Percentiles rank a stretch among this genome's conserved stretches.
These are phyloP conservation scores for Phylloporus sp. DNA, from an alignment of 768 basidiomycete genomes.

Conservation along the genomic window DNA sequence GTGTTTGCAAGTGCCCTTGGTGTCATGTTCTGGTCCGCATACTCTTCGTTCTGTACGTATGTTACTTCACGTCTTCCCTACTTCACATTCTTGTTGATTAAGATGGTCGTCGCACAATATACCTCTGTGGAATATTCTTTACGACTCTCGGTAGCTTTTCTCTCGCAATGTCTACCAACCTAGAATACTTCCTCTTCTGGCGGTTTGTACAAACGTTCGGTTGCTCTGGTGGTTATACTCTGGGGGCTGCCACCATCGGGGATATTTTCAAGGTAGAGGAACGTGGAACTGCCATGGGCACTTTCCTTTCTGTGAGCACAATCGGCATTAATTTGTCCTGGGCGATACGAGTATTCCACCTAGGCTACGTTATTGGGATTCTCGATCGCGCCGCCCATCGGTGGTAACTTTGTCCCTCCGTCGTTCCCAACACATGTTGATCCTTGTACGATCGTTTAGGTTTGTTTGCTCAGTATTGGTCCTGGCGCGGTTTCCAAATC, in stretches of 20 bases:
- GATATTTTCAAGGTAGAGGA: conserved; percentile 66
- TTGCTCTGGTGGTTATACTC: conserved; percentile 49
- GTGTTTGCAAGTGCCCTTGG: conserved; percentile 42
- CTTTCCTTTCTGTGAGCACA: conserved; percentile 46
- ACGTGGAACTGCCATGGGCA: conserved; percentile 53
- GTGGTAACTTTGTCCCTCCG: conserved; percentile 35
- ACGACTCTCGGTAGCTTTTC: conserved; percentile 56
- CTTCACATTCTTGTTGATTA: not conserved
- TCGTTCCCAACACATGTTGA: not conserved
- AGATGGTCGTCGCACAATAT: conserved; percentile 66
- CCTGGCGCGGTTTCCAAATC: conserved; percentile 61
- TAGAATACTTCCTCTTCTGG: conserved; percentile 47
- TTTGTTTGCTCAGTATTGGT: conserved; percentile 50
- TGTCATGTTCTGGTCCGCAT: conserved; percentile 48
- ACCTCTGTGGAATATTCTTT: conserved; percentile 55
- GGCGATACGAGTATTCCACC: not conserved
- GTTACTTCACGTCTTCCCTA: not conserved
- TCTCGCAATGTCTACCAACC: conserved; percentile 45
- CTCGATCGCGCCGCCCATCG: conserved; percentile 54
- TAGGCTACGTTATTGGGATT: conserved; percentile 52
- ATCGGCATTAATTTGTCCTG: not conserved
- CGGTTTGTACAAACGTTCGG: conserved; percentile 66
- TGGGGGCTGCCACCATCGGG: conserved; percentile 56
- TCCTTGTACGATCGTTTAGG: conserved; percentile 28
- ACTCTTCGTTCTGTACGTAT: conserved; percentile 45